phyloP scores from a whole-genome alignment of 805 yeast genomes.

The Tetrapisispora fleetii region DNA sequence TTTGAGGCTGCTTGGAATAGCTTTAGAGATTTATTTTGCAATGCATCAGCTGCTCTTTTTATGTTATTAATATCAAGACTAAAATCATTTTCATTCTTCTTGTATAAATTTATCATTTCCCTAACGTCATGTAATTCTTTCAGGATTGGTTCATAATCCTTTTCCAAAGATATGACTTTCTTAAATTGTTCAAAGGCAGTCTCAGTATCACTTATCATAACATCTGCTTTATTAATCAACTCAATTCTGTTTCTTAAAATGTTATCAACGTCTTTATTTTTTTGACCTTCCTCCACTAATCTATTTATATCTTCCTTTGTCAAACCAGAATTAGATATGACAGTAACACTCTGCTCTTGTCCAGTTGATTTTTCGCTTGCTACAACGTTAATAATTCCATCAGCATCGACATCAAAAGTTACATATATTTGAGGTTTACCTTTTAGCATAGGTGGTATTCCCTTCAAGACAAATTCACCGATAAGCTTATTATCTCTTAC shows the following conservation, averaged over 20 bases:
- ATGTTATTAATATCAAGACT: constrained; percentile 39
- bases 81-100: constrained; percentile 40
- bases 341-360: constrained; percentile 55
- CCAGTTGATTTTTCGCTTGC: constrained; percentile 75
- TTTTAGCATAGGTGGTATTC: constrained; percentile 68
- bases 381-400: constrained; percentile 72
- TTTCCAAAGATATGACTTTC: constrained; percentile 35
- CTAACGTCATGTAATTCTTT: constrained; percentile 31
- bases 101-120: constrained; percentile 40
- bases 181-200: constrained; percentile 61
- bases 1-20: constrained; percentile 41
- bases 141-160: constrained; percentile 35
- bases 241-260: constrained; percentile 52
- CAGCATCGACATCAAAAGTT: constrained; percentile 71
- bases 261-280: constrained; percentile 50
- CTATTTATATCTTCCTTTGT: constrained; percentile 57
- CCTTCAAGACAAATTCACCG: constrained; percentile 62
- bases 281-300: constrained; percentile 57
- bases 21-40: constrained; percentile 61
- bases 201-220: constrained; percentile 77
- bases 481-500: constrained; percentile 70
- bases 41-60: constrained; percentile 57
- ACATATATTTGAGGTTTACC: constrained; percentile 75
- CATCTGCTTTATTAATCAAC: constrained; percentile 64
- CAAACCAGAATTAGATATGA: constrained; percentile 59